Base-by-base conservation (phyloP, 108 stramenopile genomes). In the Cyclotella sp. region DNA sequence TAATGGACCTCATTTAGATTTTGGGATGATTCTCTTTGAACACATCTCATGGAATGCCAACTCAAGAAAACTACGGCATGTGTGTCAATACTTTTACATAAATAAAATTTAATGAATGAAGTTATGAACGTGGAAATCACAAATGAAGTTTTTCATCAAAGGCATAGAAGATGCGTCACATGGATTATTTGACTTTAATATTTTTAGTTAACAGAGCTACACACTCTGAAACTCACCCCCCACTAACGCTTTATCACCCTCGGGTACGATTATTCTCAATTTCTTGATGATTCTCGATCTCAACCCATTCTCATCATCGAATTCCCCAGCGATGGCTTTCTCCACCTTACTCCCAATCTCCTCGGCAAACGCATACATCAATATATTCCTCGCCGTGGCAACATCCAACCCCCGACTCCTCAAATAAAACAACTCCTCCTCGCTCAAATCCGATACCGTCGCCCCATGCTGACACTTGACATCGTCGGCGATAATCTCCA, bases 401-500 rank as follows among this genome's bases (percentile, higher is more conserved):
- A 76, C 83, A 77, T 93, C 95, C 29, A 98, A 66, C 6, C 97
- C 97, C 40, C 98, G 87, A 60, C 91, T 83, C 65, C 92, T 82
- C 41, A 98, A 84, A 77, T 97, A 98, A 73, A 98, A 98, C 51
- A 97, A 75, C 77, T 93, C 92, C 74, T 98, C 97, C 78, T 98
- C 98, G 41, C 89, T 87, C 72, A 98, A 82, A 85, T 98, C 98
- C 19, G 93, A 92, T 60, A 98, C 88, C 15, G 98, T 97, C n/a
- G 97, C 94, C 19, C 98, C 98, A 79, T 98, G 98, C 18, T 94
- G 91, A 79, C 98, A 98, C 73, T 88, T 79, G 16, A 98, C 96
- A 86, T 98, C 95, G 76, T 97, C 96, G 12, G 98, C 96, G 79
- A 96, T 92, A 64, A 98, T 97, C 72, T 97, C 96, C 72, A 98